Conservation (phyloP, 495 filamentous ascomycete genomes). For the Neurospora sp. region DNA sequence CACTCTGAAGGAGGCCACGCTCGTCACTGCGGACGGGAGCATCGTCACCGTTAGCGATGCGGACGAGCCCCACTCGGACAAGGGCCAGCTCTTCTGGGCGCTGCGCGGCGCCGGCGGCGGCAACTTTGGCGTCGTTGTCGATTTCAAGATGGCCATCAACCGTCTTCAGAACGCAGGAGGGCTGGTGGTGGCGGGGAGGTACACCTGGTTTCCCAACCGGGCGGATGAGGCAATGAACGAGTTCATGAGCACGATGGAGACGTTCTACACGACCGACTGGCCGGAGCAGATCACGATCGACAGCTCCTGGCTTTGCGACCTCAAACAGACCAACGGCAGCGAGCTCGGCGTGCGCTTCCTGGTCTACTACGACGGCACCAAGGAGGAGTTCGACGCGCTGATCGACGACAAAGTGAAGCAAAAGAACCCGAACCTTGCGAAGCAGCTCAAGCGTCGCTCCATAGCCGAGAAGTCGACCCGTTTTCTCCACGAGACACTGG, state of each 20-base stretch:
- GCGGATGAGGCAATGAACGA: neutral
- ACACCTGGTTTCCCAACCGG: neutral
- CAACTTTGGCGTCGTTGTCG: constrained; percentile 44
- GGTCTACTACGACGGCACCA: neutral
- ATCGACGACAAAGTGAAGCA: neutral
- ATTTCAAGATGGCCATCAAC: constrained; percentile 31
- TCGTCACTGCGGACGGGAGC: constrained; percentile 24
- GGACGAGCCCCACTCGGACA: constrained; percentile 29
- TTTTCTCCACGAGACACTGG: constrained; percentile 22
- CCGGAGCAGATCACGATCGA: constrained; percentile 15
- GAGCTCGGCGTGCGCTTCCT: neutral
- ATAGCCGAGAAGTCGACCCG: constrained; percentile 16
- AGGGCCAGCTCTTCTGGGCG: constrained; percentile 43
- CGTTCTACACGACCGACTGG: neutral
- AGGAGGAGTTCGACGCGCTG: neutral
- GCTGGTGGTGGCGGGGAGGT: neutral
- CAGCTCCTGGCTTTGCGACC: constrained; percentile 20
- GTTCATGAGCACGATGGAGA: neutral
- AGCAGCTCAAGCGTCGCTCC: constrained; percentile 14
- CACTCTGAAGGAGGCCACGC: constrained; percentile 8
- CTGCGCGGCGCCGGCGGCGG: constrained; percentile 41
- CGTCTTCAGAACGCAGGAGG: neutral
- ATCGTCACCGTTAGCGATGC: constrained; percentile 31
- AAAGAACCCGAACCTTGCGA: neutral
- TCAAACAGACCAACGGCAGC: neutral